A percentile compares a stretch with the other conserved stretches of the same genome.
Evolutionary conservation across 108 stramenopile genomes (phyloP).

Genomic region (Fragilariopsis cylindrus): DNA sequence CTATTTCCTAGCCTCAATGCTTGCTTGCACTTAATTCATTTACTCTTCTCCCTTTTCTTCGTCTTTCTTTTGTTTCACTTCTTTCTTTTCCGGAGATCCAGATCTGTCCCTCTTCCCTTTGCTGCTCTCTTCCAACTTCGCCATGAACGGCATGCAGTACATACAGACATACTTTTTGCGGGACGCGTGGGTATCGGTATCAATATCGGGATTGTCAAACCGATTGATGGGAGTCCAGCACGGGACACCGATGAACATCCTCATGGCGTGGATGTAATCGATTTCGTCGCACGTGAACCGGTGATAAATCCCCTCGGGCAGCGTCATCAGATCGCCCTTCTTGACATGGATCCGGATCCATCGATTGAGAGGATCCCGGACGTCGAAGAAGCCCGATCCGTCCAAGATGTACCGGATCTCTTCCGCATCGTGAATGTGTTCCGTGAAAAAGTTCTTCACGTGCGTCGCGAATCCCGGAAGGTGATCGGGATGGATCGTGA

Average conservation of each 20-base stretch:
- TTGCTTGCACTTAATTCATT: too few relatives aligned
- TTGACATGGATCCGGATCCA: constrained; percentile 93
- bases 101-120: too few relatives aligned
- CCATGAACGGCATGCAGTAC: too few relatives aligned
- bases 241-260: constrained; percentile 93
- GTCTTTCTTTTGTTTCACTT: too few relatives aligned
- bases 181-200: too few relatives aligned
- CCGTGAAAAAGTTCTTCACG: constrained; percentile 92
- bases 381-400: constrained; percentile 92
- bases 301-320: constrained; percentile 94
- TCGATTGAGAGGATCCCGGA: constrained; percentile 76
- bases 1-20: too few relatives aligned
- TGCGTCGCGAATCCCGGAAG: constrained; percentile 85
- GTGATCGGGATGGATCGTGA: constrained; percentile 89
- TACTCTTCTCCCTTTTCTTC: too few relatives aligned
- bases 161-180: too few relatives aligned
- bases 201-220: too few relatives aligned
- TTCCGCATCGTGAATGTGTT: constrained; percentile 97
- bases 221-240: constrained; percentile 97
- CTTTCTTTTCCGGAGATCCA: too few relatives aligned
- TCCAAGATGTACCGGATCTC: constrained; percentile 95
- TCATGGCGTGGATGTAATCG: constrained; percentile 92
- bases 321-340: constrained; percentile 94
- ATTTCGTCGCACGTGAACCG: constrained; percentile 89
- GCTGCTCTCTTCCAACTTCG: too few relatives aligned